These are phyloP conservation scores for Penicillium sp. DNA, from an alignment of 2,329 filamentous ascomycete genomes.

Conservation along the genomic window DNA sequence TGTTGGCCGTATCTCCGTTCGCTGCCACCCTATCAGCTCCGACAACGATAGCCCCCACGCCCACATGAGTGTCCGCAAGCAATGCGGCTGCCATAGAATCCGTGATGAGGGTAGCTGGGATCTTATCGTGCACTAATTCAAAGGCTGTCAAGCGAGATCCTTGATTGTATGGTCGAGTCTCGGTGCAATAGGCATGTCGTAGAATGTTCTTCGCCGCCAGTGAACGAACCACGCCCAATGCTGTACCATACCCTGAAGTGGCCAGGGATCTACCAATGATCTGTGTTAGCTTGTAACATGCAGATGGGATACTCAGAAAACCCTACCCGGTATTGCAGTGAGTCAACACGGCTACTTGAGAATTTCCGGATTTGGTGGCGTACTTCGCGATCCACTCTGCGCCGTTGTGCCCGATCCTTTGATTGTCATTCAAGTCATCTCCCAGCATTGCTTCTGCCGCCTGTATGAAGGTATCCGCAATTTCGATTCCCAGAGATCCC, in stretches of 20 bases:
- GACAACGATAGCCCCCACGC: constrained; percentile 85
- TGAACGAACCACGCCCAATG: constrained; percentile 87
- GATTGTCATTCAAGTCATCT: constrained; percentile 85
- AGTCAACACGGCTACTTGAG: constrained; percentile 78
- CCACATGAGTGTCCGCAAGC: constrained; percentile 61
- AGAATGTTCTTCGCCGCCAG: constrained; percentile 68
- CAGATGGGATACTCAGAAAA: background rate
- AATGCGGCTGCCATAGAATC: constrained; percentile 96
- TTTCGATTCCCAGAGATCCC: constrained; percentile 42
- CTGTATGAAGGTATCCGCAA: constrained; percentile 71
- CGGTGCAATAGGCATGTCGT: constrained; percentile 88
- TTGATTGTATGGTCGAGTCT: constrained; percentile 97
- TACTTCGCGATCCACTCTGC: constrained; percentile 77
- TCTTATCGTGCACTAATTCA: constrained; percentile 90
- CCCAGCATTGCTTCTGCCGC: constrained; percentile 84
- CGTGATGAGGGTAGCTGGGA: constrained; percentile 87
- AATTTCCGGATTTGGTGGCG: constrained; percentile 50
- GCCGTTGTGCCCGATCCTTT: constrained; percentile 78
- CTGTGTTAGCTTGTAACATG: background rate
- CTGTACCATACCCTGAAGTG: constrained; percentile 96
- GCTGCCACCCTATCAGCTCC: constrained; percentile 93
- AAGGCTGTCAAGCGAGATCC: constrained; percentile 93
- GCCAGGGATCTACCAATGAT: constrained; percentile 70
- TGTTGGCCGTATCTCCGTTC: constrained; percentile 97
- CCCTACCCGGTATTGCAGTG: constrained; percentile 93